Evolutionary conservation across 371 early-diverging fungal species (phyloP), one percentile per base, ranked within the genome.

Genomic region (Rhizopus sp.): DNA sequence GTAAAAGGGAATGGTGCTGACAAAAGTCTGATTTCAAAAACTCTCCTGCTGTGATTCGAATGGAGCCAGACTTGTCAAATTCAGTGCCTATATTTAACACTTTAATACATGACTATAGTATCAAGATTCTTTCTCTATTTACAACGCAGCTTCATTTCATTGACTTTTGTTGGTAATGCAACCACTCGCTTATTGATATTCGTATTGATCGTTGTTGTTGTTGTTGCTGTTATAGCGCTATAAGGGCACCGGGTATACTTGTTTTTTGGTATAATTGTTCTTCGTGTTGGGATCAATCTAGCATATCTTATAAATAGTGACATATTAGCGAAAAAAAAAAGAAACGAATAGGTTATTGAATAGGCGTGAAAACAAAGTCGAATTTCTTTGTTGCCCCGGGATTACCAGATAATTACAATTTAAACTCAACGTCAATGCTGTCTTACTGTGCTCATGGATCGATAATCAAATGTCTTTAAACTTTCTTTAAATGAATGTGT

Each of bases 1-100:
- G 82, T 62, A 88, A 76, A 42, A 92, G 62, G 7, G 90, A 88
- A 68, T 89, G 89, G 56, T 86, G 80, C 17, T 86, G 85, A 62
- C 91, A 91, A 38, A 92, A 75, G 55, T 89, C 89, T 0, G 84
- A 78, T 66, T 91, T 91, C 37, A 82, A 72, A 65, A 92, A 90
- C 62, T 91, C 91, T 31, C 90, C 90, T 3, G 88, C 87, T 2
- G 82, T 87, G 12, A 81, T 78, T 50, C 85, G 86, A 64, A 91
- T 84, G 49, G 81, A 72, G 15, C 92, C 92, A 29, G 72, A 69
- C 38, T 75, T 73, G 65, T 91, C 90, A 63, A 92, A 89, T 52
- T 90, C 90, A 5, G 91, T 89, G 63, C 88, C 83, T 82, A 60
- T 2, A 23, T 16, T 38, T 13, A 49, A 40, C 12, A 38, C 39